Percentiles rank a stretch among this genome's conserved stretches.
These are phyloP conservation scores for Xenoacremonium recifei DNA, from an alignment of 2,329 filamentous ascomycete species.

Conservation along the genomic window DNA sequence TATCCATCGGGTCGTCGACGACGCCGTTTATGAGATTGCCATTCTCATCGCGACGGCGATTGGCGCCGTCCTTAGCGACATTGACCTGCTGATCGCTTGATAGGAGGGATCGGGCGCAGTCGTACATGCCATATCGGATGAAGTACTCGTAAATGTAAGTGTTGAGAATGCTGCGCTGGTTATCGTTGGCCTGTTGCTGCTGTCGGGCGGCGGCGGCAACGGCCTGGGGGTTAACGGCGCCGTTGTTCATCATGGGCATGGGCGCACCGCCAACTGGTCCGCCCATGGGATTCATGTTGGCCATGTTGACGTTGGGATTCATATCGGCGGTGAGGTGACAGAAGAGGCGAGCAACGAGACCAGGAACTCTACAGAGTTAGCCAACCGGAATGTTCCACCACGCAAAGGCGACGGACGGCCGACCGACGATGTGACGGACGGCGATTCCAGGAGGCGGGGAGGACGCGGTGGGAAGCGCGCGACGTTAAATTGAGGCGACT, in stretches of 20 bases:
- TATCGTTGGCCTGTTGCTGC: conserved; percentile 44
- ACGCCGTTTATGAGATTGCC: conserved; percentile 67
- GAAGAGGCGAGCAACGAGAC: conserved; percentile 17
- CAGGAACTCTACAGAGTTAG: conserved; percentile 29
- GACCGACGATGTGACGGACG: conserved; percentile 32
- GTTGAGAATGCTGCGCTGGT: conserved; percentile 63
- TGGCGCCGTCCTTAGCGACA: conserved; percentile 67
- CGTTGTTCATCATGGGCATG: conserved; percentile 68
- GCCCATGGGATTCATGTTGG: conserved; percentile 67
- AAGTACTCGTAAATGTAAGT: conserved; percentile 94
- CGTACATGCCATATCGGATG: conserved; percentile 78
- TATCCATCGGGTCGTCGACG: conserved; percentile 75
- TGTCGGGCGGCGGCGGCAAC: conserved; percentile 28
- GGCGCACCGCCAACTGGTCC: conserved; percentile 60
- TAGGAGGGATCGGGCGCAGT: conserved; percentile 75
- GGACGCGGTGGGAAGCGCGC: conserved; percentile 26
- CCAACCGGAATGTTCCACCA: conserved; percentile 33
- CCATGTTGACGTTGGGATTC: conserved; percentile 65
- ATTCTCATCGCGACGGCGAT: conserved; percentile 64
- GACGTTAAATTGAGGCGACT: conserved; percentile 1
- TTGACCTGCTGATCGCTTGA: conserved; percentile 66
- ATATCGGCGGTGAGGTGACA: conserved; percentile 37
- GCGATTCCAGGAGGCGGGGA: conserved; percentile 25
- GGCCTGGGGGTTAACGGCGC: conserved; percentile 36
- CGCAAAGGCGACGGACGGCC: conserved; percentile 31